Percentiles rank a stretch among this genome's conserved stretches.
These are phyloP conservation scores for Corymbia maculata DNA, from an alignment of 345 rosid genomes.

Conservation along the genomic window DNA sequence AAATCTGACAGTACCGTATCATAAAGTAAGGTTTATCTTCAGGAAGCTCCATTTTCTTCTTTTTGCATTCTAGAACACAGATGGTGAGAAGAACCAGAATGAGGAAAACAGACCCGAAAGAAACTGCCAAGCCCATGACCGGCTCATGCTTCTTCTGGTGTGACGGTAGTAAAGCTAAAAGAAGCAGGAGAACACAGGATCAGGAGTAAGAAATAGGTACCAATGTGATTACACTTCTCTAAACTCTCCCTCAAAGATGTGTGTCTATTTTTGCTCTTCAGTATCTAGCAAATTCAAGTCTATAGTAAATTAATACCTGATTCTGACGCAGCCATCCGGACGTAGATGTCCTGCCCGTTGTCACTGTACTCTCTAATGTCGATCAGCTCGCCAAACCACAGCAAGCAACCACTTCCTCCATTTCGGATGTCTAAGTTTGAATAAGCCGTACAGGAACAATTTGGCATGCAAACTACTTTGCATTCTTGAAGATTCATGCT, in stretches of 20 bases:
- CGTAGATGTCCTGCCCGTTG: slow-evolving; percentile 5
- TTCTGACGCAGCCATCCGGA: slow-evolving; percentile 1
- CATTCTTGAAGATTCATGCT: slow-evolving; percentile 23
- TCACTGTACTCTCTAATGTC: not conserved
- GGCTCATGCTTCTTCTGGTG: not conserved
- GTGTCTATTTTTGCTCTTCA: not conserved
- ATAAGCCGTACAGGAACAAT: slow-evolving; percentile 50
- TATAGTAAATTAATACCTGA: not conserved
- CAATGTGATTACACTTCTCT: accelerated
- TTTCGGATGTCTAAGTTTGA: slow-evolving; percentile 19
- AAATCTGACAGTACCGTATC: too few species aligned
- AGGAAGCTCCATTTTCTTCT: not conserved
- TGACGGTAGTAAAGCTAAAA: not conserved
- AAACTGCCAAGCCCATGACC: not conserved
- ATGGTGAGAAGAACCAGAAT: not conserved
- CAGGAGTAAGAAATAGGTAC: not conserved
- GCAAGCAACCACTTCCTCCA: slow-evolving; percentile 12
- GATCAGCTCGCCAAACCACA: not conserved
- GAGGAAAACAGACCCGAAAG: not conserved
- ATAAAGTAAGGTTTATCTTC: not conserved
- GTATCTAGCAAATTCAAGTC: too few species aligned
- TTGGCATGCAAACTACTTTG: slow-evolving; percentile 11
- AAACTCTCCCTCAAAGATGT: too few species aligned
- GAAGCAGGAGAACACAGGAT: not conserved
- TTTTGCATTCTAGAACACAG: not conserved